phyloP scores from a whole-genome alignment of 345 rosid species.

The Ceriops tagal region DNA sequence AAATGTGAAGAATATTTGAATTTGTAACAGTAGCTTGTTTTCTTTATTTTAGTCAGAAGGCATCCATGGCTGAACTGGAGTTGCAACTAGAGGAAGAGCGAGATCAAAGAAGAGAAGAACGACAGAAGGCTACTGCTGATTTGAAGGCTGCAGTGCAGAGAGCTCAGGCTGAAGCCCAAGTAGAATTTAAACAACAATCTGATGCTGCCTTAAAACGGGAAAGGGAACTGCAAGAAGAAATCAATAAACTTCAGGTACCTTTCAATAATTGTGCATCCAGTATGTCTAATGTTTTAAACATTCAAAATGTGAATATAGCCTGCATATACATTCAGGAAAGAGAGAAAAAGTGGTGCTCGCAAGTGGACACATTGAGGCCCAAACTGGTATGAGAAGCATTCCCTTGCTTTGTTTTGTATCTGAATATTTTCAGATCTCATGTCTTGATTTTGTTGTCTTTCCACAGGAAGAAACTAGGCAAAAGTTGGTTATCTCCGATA shows the following conservation, averaged over 20 bases:
- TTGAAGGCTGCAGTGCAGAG: conserved; percentile 70
- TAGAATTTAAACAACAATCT: conserved; percentile 58
- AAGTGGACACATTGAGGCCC: conserved; percentile 68
- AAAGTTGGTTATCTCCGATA: conserved; percentile 76
- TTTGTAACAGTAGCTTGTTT: conserved; percentile 8
- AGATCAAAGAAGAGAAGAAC: conserved; percentile 77
- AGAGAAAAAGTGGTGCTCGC: conserved; percentile 71
- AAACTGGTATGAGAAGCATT: conserved; percentile 55
- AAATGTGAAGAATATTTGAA: background rate
- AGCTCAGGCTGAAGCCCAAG: conserved; percentile 73
- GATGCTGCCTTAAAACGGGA: conserved; percentile 61
- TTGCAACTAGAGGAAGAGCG: conserved; percentile 72
- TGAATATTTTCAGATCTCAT: background rate
- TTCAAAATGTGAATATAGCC: conserved; percentile 17
- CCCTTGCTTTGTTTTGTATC: background rate
- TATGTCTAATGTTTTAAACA: conserved; percentile 12
- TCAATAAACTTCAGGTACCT: conserved; percentile 76
- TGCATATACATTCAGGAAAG: conserved; percentile 49
- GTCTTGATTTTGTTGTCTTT: conserved; percentile 11
- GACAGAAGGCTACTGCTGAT: conserved; percentile 67
- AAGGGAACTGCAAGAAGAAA: conserved; percentile 73
- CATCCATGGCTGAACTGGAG: conserved; percentile 71
- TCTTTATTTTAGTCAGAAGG: conserved; percentile 64
- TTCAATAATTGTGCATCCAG: conserved; percentile 10
- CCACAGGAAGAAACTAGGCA: conserved; percentile 82